Conservation (phyloP, 2,329 filamentous ascomycete genomes). For the Botrytis hyacinthi region DNA sequence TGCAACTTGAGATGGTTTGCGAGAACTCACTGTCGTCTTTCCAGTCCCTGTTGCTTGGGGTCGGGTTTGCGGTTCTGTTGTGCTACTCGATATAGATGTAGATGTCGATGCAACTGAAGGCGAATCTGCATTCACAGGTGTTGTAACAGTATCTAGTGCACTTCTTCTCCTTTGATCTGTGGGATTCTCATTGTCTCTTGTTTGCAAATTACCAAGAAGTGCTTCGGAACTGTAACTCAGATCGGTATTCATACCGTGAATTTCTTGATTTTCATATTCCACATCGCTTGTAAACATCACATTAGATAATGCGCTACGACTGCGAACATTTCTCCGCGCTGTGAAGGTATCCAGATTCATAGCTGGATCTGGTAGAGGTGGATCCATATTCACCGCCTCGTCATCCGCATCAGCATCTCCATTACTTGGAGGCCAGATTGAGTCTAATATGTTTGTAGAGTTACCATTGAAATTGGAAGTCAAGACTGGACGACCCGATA, state of each 20-base stretch:
- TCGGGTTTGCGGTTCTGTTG: too few relatives aligned
- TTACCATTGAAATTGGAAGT: too few relatives aligned
- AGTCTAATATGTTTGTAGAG: too few relatives aligned
- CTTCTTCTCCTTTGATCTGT: accelerated
- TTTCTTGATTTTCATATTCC: background rate
- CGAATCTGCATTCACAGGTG: background rate
- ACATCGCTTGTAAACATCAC: background rate
- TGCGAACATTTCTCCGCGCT: background rate
- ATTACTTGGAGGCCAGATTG: background rate
- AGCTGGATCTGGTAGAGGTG: background rate
- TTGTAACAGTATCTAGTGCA: background rate
- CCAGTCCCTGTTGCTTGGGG: background rate
- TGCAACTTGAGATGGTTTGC: background rate
- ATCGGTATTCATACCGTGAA: background rate
- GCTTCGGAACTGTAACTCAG: too few relatives aligned
- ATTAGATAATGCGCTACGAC: background rate
- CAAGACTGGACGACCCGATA: background rate
- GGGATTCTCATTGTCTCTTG: accelerated
- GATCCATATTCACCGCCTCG: background rate
- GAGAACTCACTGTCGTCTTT: background rate
- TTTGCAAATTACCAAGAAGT: background rate
- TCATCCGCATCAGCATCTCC: background rate
- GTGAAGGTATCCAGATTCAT: background rate
- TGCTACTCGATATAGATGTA: background rate
- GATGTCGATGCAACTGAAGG: background rate